Conservation (phyloP, 2,329 filamentous ascomycete species). For the Lachnum nothofagi region DNA sequence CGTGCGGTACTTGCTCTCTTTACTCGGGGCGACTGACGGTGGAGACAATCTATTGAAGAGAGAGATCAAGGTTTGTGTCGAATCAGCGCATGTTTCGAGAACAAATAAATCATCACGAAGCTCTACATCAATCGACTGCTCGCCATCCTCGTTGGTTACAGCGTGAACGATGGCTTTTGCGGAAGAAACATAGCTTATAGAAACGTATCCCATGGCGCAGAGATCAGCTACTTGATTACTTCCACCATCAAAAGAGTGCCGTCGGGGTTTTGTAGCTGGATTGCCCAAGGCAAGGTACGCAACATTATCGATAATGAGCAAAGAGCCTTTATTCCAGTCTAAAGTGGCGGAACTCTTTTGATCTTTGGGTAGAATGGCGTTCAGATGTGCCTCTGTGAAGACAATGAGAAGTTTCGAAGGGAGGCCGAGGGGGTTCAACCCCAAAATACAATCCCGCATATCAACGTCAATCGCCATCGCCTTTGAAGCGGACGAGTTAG, state of each 20-base stretch:
- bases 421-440: slow-evolving; percentile 73
- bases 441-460: slow-evolving; percentile 74
- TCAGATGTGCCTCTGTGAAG: slow-evolving; percentile 70
- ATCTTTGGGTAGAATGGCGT: slow-evolving; percentile 61
- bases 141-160: slow-evolving; percentile 47
- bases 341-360: slow-evolving; percentile 59
- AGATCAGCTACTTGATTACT: slow-evolving; percentile 49
- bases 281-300: slow-evolving; percentile 37
- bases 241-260: slow-evolving; percentile 32
- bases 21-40: slow-evolving; percentile 75
- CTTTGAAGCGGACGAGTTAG: slow-evolving; percentile 37
- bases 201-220: slow-evolving; percentile 69
- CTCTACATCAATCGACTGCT: slow-evolving; percentile 71
- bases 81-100: slow-evolving; percentile 93
- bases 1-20: slow-evolving; percentile 79
- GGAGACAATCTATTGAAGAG: slow-evolving; percentile 76
- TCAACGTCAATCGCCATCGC: slow-evolving; percentile 67
- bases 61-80: slow-evolving; percentile 82
- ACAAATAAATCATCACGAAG: slow-evolving; percentile 81
- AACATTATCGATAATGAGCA: slow-evolving; percentile 77
- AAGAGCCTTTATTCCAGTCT: slow-evolving; percentile 71
- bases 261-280: slow-evolving; percentile 13
- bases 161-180: slow-evolving; percentile 65
- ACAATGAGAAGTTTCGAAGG: slow-evolving; percentile 73
- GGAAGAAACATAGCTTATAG: slow-evolving; percentile 80